Conservation (phyloP, 192 early-diverging fungal genomes). For the Gigaspora rosea region DNA sequence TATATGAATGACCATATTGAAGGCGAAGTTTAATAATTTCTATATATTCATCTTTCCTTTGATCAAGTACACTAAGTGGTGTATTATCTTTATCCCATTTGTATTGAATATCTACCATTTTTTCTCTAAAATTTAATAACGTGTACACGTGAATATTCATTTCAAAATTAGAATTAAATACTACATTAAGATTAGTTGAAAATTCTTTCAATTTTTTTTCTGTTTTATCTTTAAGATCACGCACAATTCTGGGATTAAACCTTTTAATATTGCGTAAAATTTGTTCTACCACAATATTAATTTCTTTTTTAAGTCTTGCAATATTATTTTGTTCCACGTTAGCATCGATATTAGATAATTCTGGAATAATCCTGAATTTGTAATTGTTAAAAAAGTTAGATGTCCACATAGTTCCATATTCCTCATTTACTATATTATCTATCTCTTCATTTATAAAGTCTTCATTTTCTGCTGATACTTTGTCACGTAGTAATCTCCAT, state of each 20-base stretch:
- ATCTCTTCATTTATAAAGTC: slow-evolving; percentile 7
- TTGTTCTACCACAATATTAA: background rate
- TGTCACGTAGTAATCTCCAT: slow-evolving; percentile 7
- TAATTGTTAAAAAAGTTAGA: background rate
- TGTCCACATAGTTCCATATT: background rate
- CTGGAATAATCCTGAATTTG: background rate
- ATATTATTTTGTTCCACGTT: background rate
- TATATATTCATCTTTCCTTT: slow-evolving; percentile 28
- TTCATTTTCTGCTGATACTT: background rate
- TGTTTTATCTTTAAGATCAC: slow-evolving; percentile 19
- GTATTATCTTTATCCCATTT: slow-evolving; percentile 24
- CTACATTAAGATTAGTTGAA: background rate
- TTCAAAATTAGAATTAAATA: slow-evolving; percentile 1
- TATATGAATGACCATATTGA: slow-evolving; percentile 13
- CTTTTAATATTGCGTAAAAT: background rate
- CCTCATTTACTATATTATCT: slow-evolving; percentile 3
- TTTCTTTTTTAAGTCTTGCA: background rate
- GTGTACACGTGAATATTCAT: slow-evolving; percentile 8
- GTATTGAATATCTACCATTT: slow-evolving; percentile 24
- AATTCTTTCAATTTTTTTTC: background rate
- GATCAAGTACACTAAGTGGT: slow-evolving; percentile 19
- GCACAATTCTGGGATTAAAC: slow-evolving; percentile 6
- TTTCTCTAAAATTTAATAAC: slow-evolving; percentile 14
- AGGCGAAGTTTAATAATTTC: slow-evolving; percentile 14
- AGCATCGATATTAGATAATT: background rate